These are phyloP conservation scores for Mycena crocata DNA, from an alignment of 768 basidiomycete species.

Conservation along the genomic window DNA sequence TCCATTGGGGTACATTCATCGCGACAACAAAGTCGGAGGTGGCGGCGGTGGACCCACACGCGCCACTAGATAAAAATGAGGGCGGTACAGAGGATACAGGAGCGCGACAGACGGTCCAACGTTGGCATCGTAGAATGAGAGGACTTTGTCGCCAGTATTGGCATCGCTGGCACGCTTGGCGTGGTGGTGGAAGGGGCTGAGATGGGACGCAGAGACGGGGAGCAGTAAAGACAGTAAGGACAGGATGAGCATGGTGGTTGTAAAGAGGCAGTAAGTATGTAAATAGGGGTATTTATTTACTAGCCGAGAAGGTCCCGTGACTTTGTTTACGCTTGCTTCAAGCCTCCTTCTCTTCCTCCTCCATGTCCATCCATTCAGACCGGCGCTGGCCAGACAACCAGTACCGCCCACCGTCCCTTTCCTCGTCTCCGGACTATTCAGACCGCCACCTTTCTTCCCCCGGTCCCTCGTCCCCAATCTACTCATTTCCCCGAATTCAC, in stretches of 20 bases:
- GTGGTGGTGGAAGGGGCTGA: background rate
- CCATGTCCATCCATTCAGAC: no score
- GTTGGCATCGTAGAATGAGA: background rate
- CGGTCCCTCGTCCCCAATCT: slow-evolving; percentile 9
- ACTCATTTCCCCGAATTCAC: slow-evolving; percentile 31
- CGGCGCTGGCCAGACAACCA: slow-evolving; percentile 2
- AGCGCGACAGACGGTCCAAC: slow-evolving; percentile 41
- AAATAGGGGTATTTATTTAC: no score
- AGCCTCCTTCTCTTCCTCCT: no score
- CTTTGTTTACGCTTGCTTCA: no score
- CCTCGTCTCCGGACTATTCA: slow-evolving; percentile 19
- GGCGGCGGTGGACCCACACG: slow-evolving; percentile 49
- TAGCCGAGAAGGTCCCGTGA: no score
- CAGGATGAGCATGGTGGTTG: background rate
- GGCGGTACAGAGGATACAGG: background rate
- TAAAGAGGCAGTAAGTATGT: no score
- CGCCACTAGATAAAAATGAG: slow-evolving; percentile 48
- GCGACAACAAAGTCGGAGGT: slow-evolving; percentile 54
- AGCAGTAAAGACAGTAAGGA: slow-evolving; percentile 5
- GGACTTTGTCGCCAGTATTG: background rate
- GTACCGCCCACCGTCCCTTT: slow-evolving; percentile 15
- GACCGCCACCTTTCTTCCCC: slow-evolving; percentile 15
- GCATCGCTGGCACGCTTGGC: background rate
- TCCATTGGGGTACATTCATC: slow-evolving; percentile 53
- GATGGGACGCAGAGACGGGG: background rate